Evolutionary conservation across 257 asterid genomes (phyloP), one percentile per base, ranked within the genome.

Genomic region (Solanum chiquidenum): DNA sequence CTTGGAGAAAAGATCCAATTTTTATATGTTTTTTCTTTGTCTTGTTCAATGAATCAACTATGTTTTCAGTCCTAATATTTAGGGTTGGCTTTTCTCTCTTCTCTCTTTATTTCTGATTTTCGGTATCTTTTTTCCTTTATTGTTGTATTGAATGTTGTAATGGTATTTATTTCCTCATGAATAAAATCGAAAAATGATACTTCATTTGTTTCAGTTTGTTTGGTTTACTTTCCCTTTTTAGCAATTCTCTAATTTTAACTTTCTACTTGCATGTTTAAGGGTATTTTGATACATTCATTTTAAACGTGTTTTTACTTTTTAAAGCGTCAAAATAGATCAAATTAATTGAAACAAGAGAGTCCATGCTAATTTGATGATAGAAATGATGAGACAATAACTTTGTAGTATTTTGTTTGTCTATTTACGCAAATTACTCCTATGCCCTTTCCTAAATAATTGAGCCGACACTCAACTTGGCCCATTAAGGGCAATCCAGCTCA

Each of bases 71-170:
- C 37, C 40, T 79, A 42, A 46, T n/a, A 14, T 44, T 27, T 77
- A 62, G 62, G 85, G 27, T 44, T 80, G 42, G 42, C 85, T 80
- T 79, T 46, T 80, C 42, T 16, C 31, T 49, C 20, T 5, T 14
- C 60, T 49, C 52, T 80, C 25, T 9, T 13, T 18, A 4, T 52
- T 80, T 49, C 20, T 80, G 60, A 49, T 49, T 80, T 44, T 80
- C 40, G 5, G 85, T 31, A 9, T 80, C 42, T 80, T 80, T 79
- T 46, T 46, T 9, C 42, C 68, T 44, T 29, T 76, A 46, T 55
- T 64, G 84, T 90, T 87, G 66, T 83, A 33, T 76, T 64, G 72
- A 16, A 76, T 90, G 86, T 62, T 88, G 92, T 88, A 90, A 86
- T 74, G 84, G 82, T 90, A 86, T 90, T 88, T 66, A 80, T 34